Evolutionary conservation across 192 early-diverging fungal genomes (phyloP).

Genomic region (Backusella circina): DNA sequence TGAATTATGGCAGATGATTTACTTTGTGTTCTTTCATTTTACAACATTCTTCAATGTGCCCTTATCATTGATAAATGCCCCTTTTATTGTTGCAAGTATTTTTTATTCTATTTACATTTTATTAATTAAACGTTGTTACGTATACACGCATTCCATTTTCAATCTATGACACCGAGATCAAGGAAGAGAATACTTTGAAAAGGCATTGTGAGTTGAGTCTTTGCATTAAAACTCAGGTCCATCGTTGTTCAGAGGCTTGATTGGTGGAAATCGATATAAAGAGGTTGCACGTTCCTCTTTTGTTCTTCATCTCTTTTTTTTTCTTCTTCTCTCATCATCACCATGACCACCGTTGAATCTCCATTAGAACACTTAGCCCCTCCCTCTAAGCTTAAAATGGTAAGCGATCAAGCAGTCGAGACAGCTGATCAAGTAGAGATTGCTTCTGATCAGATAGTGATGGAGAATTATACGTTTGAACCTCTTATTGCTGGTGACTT

Average conservation of each 20-base stretch:
- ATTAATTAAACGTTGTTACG: not conserved
- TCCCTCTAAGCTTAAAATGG: slow-evolving; percentile 28
- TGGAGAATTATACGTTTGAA: slow-evolving; percentile 12
- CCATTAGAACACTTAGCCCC: slow-evolving; percentile 17
- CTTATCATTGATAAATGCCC: not conserved
- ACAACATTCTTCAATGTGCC: not conserved
- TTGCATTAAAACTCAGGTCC: not conserved
- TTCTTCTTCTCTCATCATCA: not conserved
- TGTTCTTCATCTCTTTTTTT: not conserved
- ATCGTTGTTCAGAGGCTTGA: not conserved
- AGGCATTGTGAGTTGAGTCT: not conserved
- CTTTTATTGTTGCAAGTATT: too few species aligned
- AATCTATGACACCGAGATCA: not conserved
- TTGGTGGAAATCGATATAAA: not conserved
- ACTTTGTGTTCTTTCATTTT: not conserved
- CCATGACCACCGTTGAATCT: not conserved
- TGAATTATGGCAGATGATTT: not conserved
- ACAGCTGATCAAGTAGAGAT: not conserved
- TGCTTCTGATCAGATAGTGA: slow-evolving; percentile 17
- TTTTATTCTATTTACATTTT: too few species aligned
- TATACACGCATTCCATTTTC: not conserved
- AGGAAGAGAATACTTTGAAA: too few species aligned
- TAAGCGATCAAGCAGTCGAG: slow-evolving; percentile 25
- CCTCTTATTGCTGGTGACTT: slow-evolving; percentile 26
- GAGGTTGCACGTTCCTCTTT: not conserved